Conservation (phyloP, 1,139 yeast species). For the Yamadazyma triangularis region DNA sequence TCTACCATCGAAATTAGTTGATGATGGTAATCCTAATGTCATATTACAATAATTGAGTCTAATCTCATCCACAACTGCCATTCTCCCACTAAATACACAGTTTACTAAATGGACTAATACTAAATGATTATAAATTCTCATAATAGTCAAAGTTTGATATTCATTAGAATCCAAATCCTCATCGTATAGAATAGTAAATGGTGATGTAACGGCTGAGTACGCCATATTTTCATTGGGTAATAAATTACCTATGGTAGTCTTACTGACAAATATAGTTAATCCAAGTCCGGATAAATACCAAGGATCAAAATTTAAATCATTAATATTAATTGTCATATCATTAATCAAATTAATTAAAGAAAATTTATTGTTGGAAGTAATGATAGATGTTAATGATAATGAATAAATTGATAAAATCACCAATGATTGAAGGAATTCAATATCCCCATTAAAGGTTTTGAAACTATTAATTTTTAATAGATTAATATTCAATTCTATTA, state of each 20-base stretch:
- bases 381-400: constrained; percentile 51
- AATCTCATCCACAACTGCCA: constrained; percentile 67
- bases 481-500: constrained; percentile 42
- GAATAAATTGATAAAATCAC: constrained; percentile 61
- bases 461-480: constrained; percentile 21
- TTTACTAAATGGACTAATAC: constrained; percentile 65
- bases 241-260: constrained; percentile 29
- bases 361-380: constrained; percentile 14
- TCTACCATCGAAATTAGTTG: constrained; percentile 79
- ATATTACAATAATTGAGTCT: constrained; percentile 61
- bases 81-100: constrained; percentile 68
- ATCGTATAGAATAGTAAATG: constrained; percentile 26
- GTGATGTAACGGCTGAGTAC: constrained; percentile 13
- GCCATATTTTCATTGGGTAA: constrained; percentile 11
- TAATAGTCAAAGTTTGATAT: constrained; percentile 46
- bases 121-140: constrained; percentile 70
- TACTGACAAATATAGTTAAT: constrained; percentile 52
- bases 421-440: constrained; percentile 64
- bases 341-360: constrained; percentile 9
- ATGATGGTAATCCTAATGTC: constrained; percentile 54
- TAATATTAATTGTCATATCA: constrained; percentile 16
- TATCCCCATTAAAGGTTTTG: constrained; percentile 23
- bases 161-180: constrained; percentile 35
- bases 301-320: constrained; percentile 40
- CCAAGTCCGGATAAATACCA: constrained; percentile 62